Evolutionary conservation across 768 basidiomycete genomes (phyloP).

Genomic region (Leccinum variicolor): DNA sequence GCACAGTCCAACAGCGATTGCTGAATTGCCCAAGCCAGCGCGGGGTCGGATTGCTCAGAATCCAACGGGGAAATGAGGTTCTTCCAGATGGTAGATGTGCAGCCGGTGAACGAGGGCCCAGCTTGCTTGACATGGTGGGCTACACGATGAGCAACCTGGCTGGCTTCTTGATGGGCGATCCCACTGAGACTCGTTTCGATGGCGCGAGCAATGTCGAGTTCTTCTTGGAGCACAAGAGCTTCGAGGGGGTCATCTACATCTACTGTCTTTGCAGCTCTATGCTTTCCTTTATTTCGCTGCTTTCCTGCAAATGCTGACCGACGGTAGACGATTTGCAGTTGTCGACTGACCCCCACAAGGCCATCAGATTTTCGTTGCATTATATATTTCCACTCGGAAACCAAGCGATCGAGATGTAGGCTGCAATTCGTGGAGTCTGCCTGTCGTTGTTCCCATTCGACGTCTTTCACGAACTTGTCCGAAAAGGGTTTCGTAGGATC

Average conservation of each 20-base stretch:
- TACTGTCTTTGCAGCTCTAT: background rate
- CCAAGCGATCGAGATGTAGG: conserved; percentile 32
- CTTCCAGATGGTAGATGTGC: conserved; percentile 6
- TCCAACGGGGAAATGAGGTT: conserved; percentile 5
- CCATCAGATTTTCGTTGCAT: conserved; percentile 20
- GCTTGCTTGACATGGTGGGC: conserved; percentile 7
- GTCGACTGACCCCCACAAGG: conserved; percentile 32
- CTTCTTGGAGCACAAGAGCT: conserved; percentile 32
- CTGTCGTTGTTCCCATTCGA: conserved; percentile 18
- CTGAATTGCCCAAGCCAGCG: conserved; percentile 32
- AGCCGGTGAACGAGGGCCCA: conserved; percentile 2
- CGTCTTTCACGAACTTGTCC: conserved; percentile 39
- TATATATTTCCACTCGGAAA: conserved; percentile 29
- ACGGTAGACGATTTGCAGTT: conserved; percentile 42
- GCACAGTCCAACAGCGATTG: conserved; percentile 22
- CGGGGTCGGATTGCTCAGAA: conserved; percentile 10
- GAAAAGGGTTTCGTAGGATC: conserved; percentile 48
- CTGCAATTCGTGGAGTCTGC: conserved; percentile 14
- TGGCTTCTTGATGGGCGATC: conserved; percentile 4
- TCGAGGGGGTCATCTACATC: conserved; percentile 12
- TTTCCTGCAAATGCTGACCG: conserved; percentile 8
- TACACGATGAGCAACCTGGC: conserved; percentile 3
- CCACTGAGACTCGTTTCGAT: conserved; percentile 45
- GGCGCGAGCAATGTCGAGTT: conserved; percentile 41
- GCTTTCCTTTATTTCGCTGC: background rate